Percentiles rank a stretch among this genome's conserved stretches.
These are phyloP conservation scores for Petrea volubilis DNA, from an alignment of 257 asterid species.

Conservation along the genomic window DNA sequence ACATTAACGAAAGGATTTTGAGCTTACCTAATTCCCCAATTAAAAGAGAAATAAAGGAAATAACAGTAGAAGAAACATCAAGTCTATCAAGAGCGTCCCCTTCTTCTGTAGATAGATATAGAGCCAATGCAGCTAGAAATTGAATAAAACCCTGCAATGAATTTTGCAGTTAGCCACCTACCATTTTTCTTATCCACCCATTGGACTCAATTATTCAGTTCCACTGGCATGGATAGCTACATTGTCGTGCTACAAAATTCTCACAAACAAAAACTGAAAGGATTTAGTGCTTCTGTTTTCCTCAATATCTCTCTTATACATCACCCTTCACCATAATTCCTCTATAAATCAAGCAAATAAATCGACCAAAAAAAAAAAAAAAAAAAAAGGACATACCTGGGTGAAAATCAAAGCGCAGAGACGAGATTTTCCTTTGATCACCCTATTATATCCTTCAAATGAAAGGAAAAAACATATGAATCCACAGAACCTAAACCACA, in stretches of 20 bases:
- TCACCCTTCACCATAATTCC: background rate
- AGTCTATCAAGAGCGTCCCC: slow-evolving; percentile 42
- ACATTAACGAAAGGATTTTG: background rate
- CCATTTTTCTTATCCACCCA: no score
- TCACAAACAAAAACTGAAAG: background rate
- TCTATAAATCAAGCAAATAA: slow-evolving; percentile 15
- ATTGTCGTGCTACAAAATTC: background rate
- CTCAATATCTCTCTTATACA: background rate
- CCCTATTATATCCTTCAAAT: slow-evolving; percentile 71
- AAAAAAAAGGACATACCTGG: slow-evolving; percentile 61
- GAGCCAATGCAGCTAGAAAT: slow-evolving; percentile 36
- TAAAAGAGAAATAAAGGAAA: slow-evolving; percentile 56
- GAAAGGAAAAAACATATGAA: background rate
- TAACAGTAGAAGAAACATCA: slow-evolving; percentile 37
- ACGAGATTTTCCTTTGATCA: slow-evolving; percentile 67
- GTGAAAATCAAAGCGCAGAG: slow-evolving; percentile 52
- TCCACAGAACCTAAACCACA: background rate
- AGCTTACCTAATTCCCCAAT: slow-evolving; percentile 74
- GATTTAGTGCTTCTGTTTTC: background rate
- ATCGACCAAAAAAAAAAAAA: background rate
- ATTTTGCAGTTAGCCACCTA: background rate
- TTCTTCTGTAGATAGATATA: slow-evolving; percentile 41
- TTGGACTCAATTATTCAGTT: background rate
- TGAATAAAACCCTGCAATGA: slow-evolving; percentile 62
- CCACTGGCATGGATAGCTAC: background rate